A percentile compares a stretch with the other conserved stretches of the same genome.
Conservation (phyloP, 129 eudicot genomes). For the Heracleum sosnowskyi region DNA sequence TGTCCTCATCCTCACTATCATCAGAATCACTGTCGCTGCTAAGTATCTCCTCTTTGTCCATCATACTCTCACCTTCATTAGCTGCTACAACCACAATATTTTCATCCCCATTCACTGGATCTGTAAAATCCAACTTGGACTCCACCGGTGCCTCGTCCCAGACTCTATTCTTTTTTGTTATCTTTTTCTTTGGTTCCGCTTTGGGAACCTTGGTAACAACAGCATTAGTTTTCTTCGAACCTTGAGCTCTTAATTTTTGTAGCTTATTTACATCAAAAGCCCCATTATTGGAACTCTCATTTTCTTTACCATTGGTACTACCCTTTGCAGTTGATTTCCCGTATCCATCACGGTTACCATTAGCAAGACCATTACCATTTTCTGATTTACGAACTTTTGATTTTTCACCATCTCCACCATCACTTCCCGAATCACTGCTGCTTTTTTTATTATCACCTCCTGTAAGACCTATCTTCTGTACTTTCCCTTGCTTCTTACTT, state of each 20-base stretch:
- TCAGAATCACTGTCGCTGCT: constrained; percentile 88
- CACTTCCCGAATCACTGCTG: constrained; percentile 37
- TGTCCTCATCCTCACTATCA: constrained; percentile 48
- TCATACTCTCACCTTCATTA: constrained; percentile 89
- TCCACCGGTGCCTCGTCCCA: constrained; percentile 71
- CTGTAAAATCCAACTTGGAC: constrained; percentile 77
- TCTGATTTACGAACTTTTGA: constrained; percentile 25
- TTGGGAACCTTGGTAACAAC: constrained; percentile 54
- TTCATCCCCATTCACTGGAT: constrained; percentile 62
- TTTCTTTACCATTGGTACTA: constrained; percentile 55
- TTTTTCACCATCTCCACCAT: constrained; percentile 43
- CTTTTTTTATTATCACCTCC: constrained; percentile 62
- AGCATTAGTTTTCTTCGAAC: constrained; percentile 56
- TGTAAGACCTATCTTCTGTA: constrained; percentile 38
- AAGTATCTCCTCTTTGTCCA: constrained; percentile 86
- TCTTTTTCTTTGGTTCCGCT: constrained; percentile 68
- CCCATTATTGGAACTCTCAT: constrained; percentile 36
- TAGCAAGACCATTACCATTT: constrained; percentile 62
- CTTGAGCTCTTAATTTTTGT: constrained; percentile 68
- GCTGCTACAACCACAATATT: constrained; percentile 38
- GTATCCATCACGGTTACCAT: constrained; percentile 18
- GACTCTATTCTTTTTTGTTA: constrained; percentile 72
- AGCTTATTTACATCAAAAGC: constrained; percentile 96
- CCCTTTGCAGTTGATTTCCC: constrained; percentile 28
- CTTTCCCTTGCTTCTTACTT: constrained; percentile 58